Conservation (phyloP, 148 eudicot species). For the Silene conica region DNA sequence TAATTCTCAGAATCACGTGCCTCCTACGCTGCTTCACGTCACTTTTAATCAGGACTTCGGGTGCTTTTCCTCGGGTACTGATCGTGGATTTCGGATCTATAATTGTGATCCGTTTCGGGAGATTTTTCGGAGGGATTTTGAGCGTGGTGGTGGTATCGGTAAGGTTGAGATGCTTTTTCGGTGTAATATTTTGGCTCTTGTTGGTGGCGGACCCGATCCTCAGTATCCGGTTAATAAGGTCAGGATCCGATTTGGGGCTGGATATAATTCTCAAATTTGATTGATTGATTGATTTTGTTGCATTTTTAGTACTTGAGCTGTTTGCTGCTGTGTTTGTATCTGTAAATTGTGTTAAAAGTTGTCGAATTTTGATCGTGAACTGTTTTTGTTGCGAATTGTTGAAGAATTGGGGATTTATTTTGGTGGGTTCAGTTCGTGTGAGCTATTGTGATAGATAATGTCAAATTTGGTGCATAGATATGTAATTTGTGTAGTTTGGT, state of each 20-base stretch:
- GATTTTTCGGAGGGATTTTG: constrained; percentile 78
- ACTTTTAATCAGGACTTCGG: constrained; percentile 76
- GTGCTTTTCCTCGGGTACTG: constrained; percentile 75
- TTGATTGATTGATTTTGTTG: neutral
- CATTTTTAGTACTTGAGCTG: too few species aligned
- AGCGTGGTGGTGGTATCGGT: constrained; percentile 67
- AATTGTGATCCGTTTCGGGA: constrained; percentile 89
- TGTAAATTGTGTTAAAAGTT: neutral
- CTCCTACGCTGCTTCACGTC: constrained; percentile 50
- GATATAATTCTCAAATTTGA: neutral
- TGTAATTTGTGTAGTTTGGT: too few species aligned
- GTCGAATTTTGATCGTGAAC: neutral
- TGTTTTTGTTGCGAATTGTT: neutral
- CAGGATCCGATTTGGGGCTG: too few species aligned
- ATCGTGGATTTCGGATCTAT: constrained; percentile 67
- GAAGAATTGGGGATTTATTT: neutral
- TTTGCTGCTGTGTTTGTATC: too few species aligned
- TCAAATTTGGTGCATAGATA: too few species aligned
- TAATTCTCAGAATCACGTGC: neutral
- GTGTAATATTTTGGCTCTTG: constrained; percentile 78
- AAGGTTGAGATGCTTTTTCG: constrained; percentile 85
- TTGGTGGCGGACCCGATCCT: constrained; percentile 83
- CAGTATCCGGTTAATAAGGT: constrained; percentile 81
- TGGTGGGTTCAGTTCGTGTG: neutral
- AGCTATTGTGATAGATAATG: neutral